phyloP scores from a whole-genome alignment of 768 basidiomycete species.

The Strobilomyces confusus region DNA sequence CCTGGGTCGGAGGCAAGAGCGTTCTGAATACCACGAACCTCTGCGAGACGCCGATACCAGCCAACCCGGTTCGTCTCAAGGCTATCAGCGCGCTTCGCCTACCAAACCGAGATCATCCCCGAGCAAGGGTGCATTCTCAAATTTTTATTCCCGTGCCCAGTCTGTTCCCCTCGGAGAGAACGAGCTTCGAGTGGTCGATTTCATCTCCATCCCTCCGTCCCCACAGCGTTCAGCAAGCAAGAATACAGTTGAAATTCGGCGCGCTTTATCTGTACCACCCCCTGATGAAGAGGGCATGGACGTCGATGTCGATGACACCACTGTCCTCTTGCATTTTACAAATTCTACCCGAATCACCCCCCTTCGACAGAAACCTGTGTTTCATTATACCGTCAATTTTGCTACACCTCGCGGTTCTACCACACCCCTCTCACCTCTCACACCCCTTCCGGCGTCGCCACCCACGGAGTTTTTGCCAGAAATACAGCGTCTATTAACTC shows the following conservation, averaged over 20 bases:
- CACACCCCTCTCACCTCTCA: constrained; percentile 41
- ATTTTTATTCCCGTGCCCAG: constrained; percentile 23
- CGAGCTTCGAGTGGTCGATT: constrained; percentile 16
- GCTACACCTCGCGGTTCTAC: constrained; percentile 22
- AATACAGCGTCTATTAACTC: constrained; percentile 11
- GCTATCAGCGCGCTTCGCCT: constrained; percentile 21
- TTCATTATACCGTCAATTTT: constrained; percentile 26
- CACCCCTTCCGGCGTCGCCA: constrained; percentile 51
- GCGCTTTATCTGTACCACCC: constrained; percentile 25
- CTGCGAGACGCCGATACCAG: constrained; percentile 17
- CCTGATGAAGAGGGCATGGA: constrained; percentile 22
- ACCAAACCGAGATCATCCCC: constrained; percentile 19
- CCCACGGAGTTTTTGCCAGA: constrained; percentile 7
- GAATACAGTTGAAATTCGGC: constrained; percentile 17
- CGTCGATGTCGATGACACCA: constrained; percentile 17
- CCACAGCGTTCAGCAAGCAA: constrained; percentile 26
- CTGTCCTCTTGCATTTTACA: constrained; percentile 22
- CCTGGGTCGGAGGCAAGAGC: constrained; percentile 10
- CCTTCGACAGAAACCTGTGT: constrained; percentile 10
- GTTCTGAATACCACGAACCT: constrained; percentile 17
- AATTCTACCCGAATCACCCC: constrained; percentile 8
- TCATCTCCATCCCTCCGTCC: constrained; percentile 23
- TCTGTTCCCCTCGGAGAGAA: constrained; percentile 27
- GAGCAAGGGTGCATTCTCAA: constrained; percentile 2
- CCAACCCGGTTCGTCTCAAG: neutral